These are phyloP conservation scores for Zymoseptoria passerinii DNA, from an alignment of 2,329 filamentous ascomycete species.

Conservation along the genomic window DNA sequence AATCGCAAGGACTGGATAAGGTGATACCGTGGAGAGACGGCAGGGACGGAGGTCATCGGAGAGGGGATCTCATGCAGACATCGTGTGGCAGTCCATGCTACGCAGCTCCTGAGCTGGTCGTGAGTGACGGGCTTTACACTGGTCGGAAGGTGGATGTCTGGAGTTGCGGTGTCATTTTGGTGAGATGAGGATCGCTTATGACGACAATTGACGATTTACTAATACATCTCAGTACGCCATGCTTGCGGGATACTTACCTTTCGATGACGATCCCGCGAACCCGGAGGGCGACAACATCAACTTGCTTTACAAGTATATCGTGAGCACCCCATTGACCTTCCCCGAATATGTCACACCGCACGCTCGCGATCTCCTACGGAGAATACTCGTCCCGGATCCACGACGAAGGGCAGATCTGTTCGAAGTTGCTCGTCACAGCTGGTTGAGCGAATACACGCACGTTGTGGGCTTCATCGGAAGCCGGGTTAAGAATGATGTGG, in stretches of 20 bases:
- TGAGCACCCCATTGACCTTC: slow-evolving; percentile 91
- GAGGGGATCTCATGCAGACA: slow-evolving; percentile 96
- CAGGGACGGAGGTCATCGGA: slow-evolving; percentile 44
- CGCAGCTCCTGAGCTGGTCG: slow-evolving; percentile 90
- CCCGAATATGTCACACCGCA: slow-evolving; percentile 98
- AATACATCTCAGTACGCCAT: slow-evolving; percentile 73
- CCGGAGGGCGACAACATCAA: slow-evolving; percentile 99
- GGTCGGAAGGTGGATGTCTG: slow-evolving; percentile 97
- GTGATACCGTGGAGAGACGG: slow-evolving; percentile 57
- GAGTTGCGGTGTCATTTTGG: slow-evolving; percentile 97
- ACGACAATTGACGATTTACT: slow-evolving; percentile 2
- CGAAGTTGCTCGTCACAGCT: slow-evolving; percentile 94
- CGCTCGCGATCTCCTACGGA: slow-evolving; percentile 80
- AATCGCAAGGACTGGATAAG: slow-evolving; percentile 75
- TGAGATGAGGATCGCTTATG: slow-evolving; percentile 42
- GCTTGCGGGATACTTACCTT: slow-evolving; percentile 93
- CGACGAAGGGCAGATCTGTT: slow-evolving; percentile 92
- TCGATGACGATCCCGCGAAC: slow-evolving; percentile 96
- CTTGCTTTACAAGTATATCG: slow-evolving; percentile 97
- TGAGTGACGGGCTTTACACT: slow-evolving; percentile 94
- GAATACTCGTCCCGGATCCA: slow-evolving; percentile 91
- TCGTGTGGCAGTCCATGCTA: slow-evolving; percentile 98
- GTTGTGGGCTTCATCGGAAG: slow-evolving; percentile 96
- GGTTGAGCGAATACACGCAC: slow-evolving; percentile 94
- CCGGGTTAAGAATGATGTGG: slow-evolving; percentile 76